Base-by-base conservation (phyloP, 2,329 filamentous ascomycete genomes). In the Stemphylium lycopersici region DNA sequence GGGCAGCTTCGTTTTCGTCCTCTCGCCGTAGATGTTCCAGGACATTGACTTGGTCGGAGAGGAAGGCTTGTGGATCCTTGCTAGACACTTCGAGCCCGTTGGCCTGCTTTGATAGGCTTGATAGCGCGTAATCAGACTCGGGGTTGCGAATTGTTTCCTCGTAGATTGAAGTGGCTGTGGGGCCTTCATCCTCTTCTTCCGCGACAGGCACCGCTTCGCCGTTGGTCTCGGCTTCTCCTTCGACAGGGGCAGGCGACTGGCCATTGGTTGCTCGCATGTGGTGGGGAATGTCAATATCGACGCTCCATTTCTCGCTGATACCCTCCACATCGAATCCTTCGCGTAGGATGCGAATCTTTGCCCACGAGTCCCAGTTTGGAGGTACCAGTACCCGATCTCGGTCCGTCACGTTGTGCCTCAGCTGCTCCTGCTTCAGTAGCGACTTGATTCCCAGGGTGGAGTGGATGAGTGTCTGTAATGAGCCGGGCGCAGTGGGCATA, bases 331-430 rank as follows among this genome's bases (percentile, higher is more conserved):
- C 91, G 67, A 98, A 98, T 0, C 88, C 90, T 70, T 96, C 95
- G 48, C 91, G 86, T 24, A 98, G 81, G 39, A 98, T 91, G 37
- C 93, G 85, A 56, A 99, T 97, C 77, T 98, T 99, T 55, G 92
- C 93, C 90, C 92, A 97, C 0, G 93, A 97, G 76, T 99, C 95
- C 95, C 95, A 99, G 74, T 97, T 97, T 13, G 93, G 90, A 1
- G 93, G 93, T 0, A 99, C 90, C 4, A 97, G 83, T 49, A 99
- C 93, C 81, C 96, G 96, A 75, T 96, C 93, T 55, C 93, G 85
- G 77, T 95, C 95, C 62, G 96, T 95, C 56, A 96, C 90, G 67
- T 96, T 96, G 73, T 93, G 72, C 47, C 75, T 70, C 10, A 78
- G 62, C 38, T 73, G 65, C 47, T 75, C 71, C 53, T 76, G 74